Evolutionary conservation across 2,329 filamentous ascomycete genomes (phyloP).

Genomic region (Magnaporthiopsis incrustans): DNA sequence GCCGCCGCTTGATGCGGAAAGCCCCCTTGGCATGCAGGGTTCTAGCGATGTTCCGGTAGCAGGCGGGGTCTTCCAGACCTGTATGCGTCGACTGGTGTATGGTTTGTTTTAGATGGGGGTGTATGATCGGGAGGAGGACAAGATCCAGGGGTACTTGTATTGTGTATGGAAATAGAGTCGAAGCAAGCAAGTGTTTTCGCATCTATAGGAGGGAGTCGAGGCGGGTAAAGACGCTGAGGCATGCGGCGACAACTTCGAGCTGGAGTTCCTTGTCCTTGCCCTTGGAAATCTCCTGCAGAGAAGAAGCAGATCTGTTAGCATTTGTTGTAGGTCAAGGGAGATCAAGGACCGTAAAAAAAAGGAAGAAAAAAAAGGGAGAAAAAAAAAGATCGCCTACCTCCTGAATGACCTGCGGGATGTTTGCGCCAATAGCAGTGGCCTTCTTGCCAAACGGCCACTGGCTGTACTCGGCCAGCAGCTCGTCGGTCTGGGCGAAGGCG

Average conservation of each 20-base stretch:
- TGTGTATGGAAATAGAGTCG: not conserved
- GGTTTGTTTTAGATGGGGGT: not conserved
- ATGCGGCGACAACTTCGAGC: slow-evolving; percentile 93
- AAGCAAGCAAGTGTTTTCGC: not conserved
- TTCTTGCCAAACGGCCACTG: slow-evolving; percentile 94
- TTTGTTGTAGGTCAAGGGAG: not conserved
- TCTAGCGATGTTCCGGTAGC: not conserved
- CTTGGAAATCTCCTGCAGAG: slow-evolving; percentile 62
- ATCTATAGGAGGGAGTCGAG: slow-evolving; percentile 86
- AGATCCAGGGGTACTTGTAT: not conserved
- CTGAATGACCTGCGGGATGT: slow-evolving; percentile 76
- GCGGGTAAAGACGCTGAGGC: slow-evolving; percentile 92
- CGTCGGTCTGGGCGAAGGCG: slow-evolving; percentile 94
- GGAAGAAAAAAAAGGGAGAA: not conserved
- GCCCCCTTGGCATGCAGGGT: not conserved
- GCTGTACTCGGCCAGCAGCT: slow-evolving; percentile 89
- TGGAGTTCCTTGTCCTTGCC: slow-evolving; percentile 92
- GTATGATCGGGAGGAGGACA: not conserved
- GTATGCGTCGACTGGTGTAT: not conserved
- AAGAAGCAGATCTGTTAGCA: slow-evolving; percentile 9
- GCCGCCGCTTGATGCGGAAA: not conserved
- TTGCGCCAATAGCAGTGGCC: slow-evolving; percentile 76
- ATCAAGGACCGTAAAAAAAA: not conserved
- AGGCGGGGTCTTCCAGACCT: not conserved
- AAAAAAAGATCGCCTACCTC: slow-evolving; percentile 44